phyloP scores from a whole-genome alignment of 768 basidiomycete species.

The Pulveroboletus sp. region DNA sequence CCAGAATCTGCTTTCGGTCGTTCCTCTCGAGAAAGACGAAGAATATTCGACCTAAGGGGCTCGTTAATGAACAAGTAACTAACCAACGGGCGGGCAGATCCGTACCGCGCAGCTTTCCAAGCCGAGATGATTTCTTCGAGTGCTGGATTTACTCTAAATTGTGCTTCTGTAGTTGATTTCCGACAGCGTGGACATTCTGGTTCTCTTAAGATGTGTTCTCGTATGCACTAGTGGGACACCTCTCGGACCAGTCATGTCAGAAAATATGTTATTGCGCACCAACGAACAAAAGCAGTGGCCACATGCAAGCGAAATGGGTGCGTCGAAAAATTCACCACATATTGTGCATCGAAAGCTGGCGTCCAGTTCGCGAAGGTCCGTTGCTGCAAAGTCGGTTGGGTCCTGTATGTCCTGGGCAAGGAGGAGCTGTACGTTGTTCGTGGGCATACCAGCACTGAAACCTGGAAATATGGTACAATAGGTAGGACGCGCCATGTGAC shows the following conservation, averaged over 20 bases:
- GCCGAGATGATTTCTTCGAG: conserved; percentile 64
- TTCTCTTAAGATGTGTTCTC: conserved; percentile 51
- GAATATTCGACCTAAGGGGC: conserved; percentile 37
- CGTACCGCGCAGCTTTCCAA: conserved; percentile 71
- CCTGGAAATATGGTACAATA: neutral
- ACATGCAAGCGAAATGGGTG: conserved; percentile 67
- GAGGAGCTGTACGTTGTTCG: conserved; percentile 27
- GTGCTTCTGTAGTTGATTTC: conserved; percentile 51
- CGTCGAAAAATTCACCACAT: conserved; percentile 69
- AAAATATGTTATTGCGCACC: conserved; percentile 38
- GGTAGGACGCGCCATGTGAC: conserved; percentile 15
- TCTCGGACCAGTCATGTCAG: conserved; percentile 4
- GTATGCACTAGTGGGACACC: conserved; percentile 54
- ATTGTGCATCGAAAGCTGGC: conserved; percentile 66
- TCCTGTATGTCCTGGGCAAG: conserved; percentile 45
- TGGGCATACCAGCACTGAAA: conserved; percentile 15
- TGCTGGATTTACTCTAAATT: conserved; percentile 62
- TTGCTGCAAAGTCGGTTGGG: conserved; percentile 64
- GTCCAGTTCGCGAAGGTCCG: conserved; percentile 61
- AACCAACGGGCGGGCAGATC: neutral
- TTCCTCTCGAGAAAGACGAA: conserved; percentile 38
- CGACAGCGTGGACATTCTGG: conserved; percentile 73
- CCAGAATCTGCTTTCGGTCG: conserved; percentile 12
- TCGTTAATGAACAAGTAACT: neutral
- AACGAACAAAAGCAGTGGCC: conserved; percentile 82